These are phyloP conservation scores for Salix viminalis DNA, from an alignment of 345 rosid species.

Conservation along the genomic window DNA sequence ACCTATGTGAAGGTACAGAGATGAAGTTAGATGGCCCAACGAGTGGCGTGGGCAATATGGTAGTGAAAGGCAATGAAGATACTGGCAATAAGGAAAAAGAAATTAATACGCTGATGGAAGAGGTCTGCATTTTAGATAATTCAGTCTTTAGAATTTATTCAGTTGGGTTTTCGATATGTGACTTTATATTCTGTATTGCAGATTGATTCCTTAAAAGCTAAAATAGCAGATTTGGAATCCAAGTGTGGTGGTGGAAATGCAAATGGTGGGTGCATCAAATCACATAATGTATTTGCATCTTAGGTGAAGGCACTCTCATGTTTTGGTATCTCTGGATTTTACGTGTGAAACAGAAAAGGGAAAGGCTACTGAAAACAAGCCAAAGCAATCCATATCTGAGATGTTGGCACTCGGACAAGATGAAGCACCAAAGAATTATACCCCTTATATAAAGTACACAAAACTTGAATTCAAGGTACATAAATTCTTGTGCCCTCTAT, in stretches of 20 bases:
- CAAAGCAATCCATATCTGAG: constrained; percentile 30
- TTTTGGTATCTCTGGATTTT: constrained; percentile 7
- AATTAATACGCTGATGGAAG: constrained; percentile 49
- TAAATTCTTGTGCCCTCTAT: not conserved
- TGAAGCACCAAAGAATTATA: constrained; percentile 48
- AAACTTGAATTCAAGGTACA: constrained; percentile 90
- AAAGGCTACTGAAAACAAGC: constrained; percentile 20
- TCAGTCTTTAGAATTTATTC: not conserved
- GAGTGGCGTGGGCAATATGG: constrained; percentile 27
- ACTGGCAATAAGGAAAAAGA: constrained; percentile 30
- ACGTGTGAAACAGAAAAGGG: constrained; percentile 38
- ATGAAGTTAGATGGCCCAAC: constrained; percentile 18
- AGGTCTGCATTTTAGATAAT: constrained; percentile 39
- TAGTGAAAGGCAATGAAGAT: constrained; percentile 24
- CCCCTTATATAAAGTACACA: constrained; percentile 74
- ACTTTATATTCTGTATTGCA: constrained; percentile 31
- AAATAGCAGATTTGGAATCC: constrained; percentile 59
- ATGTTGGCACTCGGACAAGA: constrained; percentile 26
- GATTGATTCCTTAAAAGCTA: constrained; percentile 62
- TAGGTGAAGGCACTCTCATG: not conserved
- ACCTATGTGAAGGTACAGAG: constrained; percentile 27
- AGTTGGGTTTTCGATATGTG: not conserved
- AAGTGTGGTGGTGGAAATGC: constrained; percentile 27
- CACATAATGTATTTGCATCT: constrained; percentile 2
- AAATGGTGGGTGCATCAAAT: constrained; percentile 19